Evolutionary conservation across 176 grass and related monocot species (phyloP).

Genomic region (Musa itinerans): DNA sequence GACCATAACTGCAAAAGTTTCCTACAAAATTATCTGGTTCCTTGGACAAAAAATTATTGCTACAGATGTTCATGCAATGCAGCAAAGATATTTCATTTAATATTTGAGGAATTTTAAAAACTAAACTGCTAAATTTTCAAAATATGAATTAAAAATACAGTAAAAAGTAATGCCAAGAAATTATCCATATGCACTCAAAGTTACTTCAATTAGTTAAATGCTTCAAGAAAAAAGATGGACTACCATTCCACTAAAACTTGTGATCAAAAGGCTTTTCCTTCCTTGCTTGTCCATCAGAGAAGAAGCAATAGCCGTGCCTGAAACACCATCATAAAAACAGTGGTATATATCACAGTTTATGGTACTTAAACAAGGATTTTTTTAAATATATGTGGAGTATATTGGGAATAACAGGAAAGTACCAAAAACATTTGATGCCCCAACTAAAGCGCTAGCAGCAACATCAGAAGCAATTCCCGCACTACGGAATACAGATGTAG

Average conservation of each 20-base stretch:
- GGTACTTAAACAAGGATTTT: too few relatives aligned
- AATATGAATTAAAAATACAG: background rate
- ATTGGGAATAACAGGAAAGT: slow-evolving; percentile 15
- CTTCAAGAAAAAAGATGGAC: slow-evolving; percentile 1
- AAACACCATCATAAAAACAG: slow-evolving; percentile 1
- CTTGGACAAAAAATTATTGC: too few relatives aligned
- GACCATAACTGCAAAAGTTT: too few relatives aligned
- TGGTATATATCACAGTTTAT: background rate
- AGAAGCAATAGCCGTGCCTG: slow-evolving; percentile 89
- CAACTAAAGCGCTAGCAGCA: slow-evolving; percentile 98
- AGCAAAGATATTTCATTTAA: too few relatives aligned
- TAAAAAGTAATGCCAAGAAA: background rate
- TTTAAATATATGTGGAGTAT: too few relatives aligned
- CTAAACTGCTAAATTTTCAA: too few relatives aligned
- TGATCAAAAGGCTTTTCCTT: slow-evolving; percentile 90
- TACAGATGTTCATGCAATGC: too few relatives aligned
- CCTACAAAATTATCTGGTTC: too few relatives aligned
- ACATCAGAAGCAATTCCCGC: slow-evolving; percentile 95
- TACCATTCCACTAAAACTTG: slow-evolving; percentile 99
- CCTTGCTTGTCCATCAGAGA: slow-evolving; percentile 97
- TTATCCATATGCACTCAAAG: background rate
- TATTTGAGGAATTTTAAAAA: too few relatives aligned
- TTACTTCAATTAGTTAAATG: background rate
- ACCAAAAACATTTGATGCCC: slow-evolving; percentile 98
- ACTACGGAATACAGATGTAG: slow-evolving; percentile 89